These are phyloP conservation scores for Xanthoconium separans DNA, from an alignment of 1,284 basidiomycete species.

Conservation along the genomic window DNA sequence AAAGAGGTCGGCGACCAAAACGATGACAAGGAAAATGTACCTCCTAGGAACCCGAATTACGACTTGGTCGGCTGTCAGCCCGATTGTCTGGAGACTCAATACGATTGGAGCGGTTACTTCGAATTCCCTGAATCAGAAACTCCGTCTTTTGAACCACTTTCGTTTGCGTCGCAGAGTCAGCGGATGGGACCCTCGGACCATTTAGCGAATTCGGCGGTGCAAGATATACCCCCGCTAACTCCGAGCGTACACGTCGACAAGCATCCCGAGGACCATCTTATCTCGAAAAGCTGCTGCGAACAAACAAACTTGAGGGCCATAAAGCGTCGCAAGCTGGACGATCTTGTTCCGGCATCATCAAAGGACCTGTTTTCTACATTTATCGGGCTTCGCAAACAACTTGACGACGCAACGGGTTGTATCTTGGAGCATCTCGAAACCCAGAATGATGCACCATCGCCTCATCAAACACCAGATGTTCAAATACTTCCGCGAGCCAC, in stretches of 20 bases:
- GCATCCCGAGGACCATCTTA: neutral
- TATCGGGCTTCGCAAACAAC: constrained; percentile 23
- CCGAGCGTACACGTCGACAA: neutral
- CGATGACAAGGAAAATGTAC: constrained; percentile 25
- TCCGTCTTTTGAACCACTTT: constrained; percentile 25
- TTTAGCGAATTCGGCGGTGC: constrained; percentile 4
- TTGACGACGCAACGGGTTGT: constrained; percentile 7
- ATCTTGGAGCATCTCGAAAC: constrained; percentile 17
- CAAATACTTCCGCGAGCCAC: constrained; percentile 22
- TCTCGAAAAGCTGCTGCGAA: constrained; percentile 3
- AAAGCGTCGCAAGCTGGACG: constrained; percentile 31
- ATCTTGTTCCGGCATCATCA: constrained; percentile 26
- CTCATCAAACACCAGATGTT: constrained; percentile 9
- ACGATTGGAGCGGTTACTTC: constrained; percentile 28
- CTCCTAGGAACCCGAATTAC: constrained; percentile 7
- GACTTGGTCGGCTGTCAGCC: neutral
- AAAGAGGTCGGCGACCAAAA: constrained; percentile 11
- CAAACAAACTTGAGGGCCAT: neutral
- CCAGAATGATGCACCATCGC: constrained; percentile 21
- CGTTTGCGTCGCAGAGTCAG: constrained; percentile 24
- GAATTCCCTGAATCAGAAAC: constrained; percentile 22
- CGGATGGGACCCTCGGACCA: neutral
- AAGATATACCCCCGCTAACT: constrained; percentile 5
- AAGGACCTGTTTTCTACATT: constrained; percentile 28
- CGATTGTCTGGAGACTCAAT: constrained; percentile 2